A percentile compares a stretch with the other conserved stretches of the same genome.
These are phyloP conservation scores for Trifolium repens DNA, from an alignment of 306 rosid species.

Conservation along the genomic window DNA sequence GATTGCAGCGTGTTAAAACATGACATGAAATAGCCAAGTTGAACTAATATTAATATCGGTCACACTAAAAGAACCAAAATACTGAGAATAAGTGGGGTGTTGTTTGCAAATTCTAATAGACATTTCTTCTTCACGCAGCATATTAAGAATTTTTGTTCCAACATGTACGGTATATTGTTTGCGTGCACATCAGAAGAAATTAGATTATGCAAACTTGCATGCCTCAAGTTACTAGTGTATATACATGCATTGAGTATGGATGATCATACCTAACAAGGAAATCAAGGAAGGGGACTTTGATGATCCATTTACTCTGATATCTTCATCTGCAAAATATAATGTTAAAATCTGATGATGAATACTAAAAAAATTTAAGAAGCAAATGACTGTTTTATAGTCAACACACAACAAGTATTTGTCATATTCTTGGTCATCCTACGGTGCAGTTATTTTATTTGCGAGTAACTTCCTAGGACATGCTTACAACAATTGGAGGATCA, in stretches of 20 bases:
- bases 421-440: constrained; percentile 10
- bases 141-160: constrained; percentile 8
- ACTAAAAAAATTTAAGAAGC: constrained; percentile 11
- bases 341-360: constrained; percentile 9
- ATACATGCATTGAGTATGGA: background rate
- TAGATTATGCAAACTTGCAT: constrained; percentile 15
- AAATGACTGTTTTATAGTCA: constrained; percentile 9
- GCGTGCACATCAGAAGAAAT: background rate
- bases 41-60: constrained; percentile 30
- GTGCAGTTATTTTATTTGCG: constrained; percentile 11
- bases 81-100: constrained; percentile 11
- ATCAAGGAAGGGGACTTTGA: constrained; percentile 71
- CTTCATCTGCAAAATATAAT: constrained; percentile 60
- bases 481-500: constrained; percentile 28
- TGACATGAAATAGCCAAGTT: constrained; percentile 7
- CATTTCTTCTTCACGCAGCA: background rate
- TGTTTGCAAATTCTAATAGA: constrained; percentile 9
- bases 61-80: constrained; percentile 16
- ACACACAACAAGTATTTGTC: constrained; percentile 14
- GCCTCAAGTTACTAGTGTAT: constrained; percentile 22
- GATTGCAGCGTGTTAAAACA: constrained; percentile 18
- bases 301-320: constrained; percentile 63
- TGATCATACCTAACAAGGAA: constrained; percentile 84
- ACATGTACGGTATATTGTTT: background rate
- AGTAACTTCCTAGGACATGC: constrained; percentile 20